Evolutionary conservation across 495 filamentous ascomycete genomes (phyloP).

Genomic region (Penicillium chermesinum): DNA sequence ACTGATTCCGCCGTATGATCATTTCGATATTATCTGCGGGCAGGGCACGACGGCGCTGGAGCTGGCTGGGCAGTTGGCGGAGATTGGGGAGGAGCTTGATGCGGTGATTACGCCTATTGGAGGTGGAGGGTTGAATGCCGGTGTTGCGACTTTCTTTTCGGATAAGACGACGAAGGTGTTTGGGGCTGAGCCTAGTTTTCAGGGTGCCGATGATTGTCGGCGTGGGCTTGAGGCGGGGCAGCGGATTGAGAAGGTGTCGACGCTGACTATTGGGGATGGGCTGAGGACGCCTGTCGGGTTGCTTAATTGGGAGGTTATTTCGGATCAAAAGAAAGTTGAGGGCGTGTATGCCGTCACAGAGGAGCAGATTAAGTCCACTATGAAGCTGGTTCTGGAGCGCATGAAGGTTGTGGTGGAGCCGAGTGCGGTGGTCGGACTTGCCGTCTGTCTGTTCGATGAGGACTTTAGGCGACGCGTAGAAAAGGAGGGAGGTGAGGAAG

Average conservation of each 20-base stretch:
- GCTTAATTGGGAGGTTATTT: conserved; percentile 77
- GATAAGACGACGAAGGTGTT: conserved; percentile 68
- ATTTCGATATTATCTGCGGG: conserved; percentile 84
- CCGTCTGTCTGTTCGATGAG: conserved; percentile 78
- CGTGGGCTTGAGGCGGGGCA: conserved; percentile 57
- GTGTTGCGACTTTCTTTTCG: conserved; percentile 69
- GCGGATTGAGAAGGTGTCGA: conserved; percentile 61
- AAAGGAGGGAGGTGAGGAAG: conserved; percentile 61
- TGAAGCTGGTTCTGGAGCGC: conserved; percentile 77
- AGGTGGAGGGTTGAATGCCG: conserved; percentile 83
- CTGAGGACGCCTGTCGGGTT: conserved; percentile 77
- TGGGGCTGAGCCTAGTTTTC: conserved; percentile 82
- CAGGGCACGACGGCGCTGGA: conserved; percentile 90
- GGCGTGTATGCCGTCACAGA: conserved; percentile 78
- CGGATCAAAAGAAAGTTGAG: conserved; percentile 60
- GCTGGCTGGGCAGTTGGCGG: conserved; percentile 62
- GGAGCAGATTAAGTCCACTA: conserved; percentile 71
- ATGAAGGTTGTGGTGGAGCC: conserved; percentile 94
- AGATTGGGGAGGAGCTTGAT: conserved; percentile 46
- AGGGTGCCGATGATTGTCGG: conserved; percentile 78
- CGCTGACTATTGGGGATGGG: conserved; percentile 86
- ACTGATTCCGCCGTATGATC: conserved; percentile 85
- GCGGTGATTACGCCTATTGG: conserved; percentile 84
- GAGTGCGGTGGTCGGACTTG: conserved; percentile 78
- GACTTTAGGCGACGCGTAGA: conserved; percentile 71